A percentile compares a stretch with the other conserved stretches of the same genome.
Evolutionary conservation across 352 stramenopile genomes (phyloP).

Genomic region (Phytophthora brassicae): DNA sequence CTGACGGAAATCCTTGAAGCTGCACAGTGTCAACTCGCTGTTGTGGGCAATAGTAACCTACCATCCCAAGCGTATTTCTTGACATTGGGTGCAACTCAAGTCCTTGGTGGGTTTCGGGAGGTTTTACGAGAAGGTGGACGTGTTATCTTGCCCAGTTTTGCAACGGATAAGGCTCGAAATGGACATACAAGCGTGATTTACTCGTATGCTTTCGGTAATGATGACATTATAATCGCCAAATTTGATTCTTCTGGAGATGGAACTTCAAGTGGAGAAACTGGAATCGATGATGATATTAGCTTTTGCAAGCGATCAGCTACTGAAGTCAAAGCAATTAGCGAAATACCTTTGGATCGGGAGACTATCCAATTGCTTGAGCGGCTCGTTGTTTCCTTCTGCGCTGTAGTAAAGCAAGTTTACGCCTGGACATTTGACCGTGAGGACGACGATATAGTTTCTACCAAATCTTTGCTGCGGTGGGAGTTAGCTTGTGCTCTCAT

Average conservation of each 20-base stretch:
- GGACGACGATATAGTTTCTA: slow-evolving; percentile 8
- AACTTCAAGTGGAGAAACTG: slow-evolving; percentile 7
- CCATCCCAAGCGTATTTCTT: slow-evolving; percentile 34
- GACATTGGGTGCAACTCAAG: slow-evolving; percentile 38
- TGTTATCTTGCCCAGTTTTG: slow-evolving; percentile 30
- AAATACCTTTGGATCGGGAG: slow-evolving; percentile 28
- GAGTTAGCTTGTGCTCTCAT: slow-evolving; percentile 62
- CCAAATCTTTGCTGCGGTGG: slow-evolving; percentile 32
- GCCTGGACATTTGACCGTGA: slow-evolving; percentile 29
- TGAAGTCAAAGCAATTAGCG: slow-evolving; percentile 30
- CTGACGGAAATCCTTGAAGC: slow-evolving; percentile 31
- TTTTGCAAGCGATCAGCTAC: slow-evolving; percentile 28
- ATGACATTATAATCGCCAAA: slow-evolving; percentile 28
- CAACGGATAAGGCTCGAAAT: slow-evolving; percentile 16
- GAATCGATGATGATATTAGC: slow-evolving; percentile 25
- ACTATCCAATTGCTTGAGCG: slow-evolving; percentile 36
- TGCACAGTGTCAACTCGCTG: slow-evolving; percentile 21
- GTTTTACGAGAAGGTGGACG: slow-evolving; percentile 37
- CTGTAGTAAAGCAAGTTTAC: slow-evolving; percentile 44
- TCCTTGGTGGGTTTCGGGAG: slow-evolving; percentile 56
- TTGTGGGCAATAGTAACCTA: neutral
- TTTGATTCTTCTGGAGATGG: slow-evolving; percentile 1
- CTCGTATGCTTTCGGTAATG: slow-evolving; percentile 46
- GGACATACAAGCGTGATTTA: slow-evolving; percentile 30
- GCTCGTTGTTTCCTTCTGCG: slow-evolving; percentile 39